Percentiles rank a stretch among this genome's conserved stretches.
Evolutionary conservation across 345 rosid genomes (phyloP).

Genomic region (Mercurialis annua): DNA sequence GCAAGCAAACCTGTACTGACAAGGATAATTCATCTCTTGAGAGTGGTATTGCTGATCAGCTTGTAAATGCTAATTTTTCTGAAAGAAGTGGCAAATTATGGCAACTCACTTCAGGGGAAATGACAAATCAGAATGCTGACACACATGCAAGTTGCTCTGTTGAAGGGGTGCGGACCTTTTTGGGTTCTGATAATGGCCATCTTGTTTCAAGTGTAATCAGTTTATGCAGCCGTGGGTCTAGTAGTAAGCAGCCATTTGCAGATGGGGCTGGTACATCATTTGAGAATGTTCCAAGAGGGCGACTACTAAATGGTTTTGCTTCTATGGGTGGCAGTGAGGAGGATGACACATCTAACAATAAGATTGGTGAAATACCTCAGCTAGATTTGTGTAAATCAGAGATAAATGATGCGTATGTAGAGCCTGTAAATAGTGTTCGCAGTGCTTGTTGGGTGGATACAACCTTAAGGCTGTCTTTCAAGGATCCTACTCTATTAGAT

Average conservation of each 20-base stretch:
- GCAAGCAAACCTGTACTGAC: constrained; percentile 21
- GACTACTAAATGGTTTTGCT: constrained; percentile 18
- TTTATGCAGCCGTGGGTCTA: constrained; percentile 13
- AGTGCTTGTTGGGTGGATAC: constrained; percentile 33
- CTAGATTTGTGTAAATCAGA: constrained; percentile 37
- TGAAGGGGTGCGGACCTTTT: constrained; percentile 7
- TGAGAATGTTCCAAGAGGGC: constrained; percentile 22
- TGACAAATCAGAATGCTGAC: constrained; percentile 8
- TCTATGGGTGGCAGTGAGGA: constrained; percentile 28
- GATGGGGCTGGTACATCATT: constrained; percentile 25
- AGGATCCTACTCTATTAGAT: constrained; percentile 30
- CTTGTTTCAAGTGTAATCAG: constrained; percentile 12
- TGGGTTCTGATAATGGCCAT: constrained; percentile 19
- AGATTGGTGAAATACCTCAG: constrained; percentile 20
- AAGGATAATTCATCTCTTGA: constrained; percentile 20
- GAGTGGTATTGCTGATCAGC: constrained; percentile 29
- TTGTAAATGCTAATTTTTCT: constrained; percentile 8
- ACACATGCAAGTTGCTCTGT: constrained; percentile 12
- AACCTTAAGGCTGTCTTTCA: constrained; percentile 37
- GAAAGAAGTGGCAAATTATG: constrained; percentile 1
- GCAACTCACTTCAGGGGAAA: constrained; percentile 23
- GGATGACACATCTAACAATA: constrained; percentile 24
- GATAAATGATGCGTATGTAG: constrained; percentile 22
- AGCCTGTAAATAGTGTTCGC: constrained; percentile 29
- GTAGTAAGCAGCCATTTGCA: constrained; percentile 24